Conservation (phyloP, 352 stramenopile species). For the Phytophthora gonapodyides region DNA sequence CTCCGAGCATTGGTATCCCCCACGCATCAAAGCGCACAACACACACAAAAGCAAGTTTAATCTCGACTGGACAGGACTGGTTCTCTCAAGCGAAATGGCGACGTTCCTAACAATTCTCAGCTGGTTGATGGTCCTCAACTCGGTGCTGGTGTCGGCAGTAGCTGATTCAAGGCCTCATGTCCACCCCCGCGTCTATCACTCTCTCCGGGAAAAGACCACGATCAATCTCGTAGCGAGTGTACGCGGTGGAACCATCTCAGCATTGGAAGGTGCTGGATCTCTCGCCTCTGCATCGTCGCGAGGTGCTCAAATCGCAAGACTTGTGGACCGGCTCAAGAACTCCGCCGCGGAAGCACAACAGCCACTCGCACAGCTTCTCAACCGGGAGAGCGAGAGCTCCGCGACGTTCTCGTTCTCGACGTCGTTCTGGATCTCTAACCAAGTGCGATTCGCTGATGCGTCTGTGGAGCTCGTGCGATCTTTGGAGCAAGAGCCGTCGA, state of each 20-base stretch:
- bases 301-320: slow-evolving; percentile 25
- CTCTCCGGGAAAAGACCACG: slow-evolving; percentile 22
- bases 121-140: slow-evolving; percentile 3
- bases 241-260: slow-evolving; percentile 17
- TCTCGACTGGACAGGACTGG: too few species aligned
- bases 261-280: slow-evolving; percentile 13
- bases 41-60: too few species aligned
- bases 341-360: slow-evolving; percentile 17
- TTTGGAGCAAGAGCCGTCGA: slow-evolving; percentile 23
- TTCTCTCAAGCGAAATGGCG: neutral
- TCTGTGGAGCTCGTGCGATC: slow-evolving; percentile 31
- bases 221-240: slow-evolving; percentile 44
- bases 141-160: neutral
- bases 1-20: too few species aligned
- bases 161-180: slow-evolving; percentile 10
- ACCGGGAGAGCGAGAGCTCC: slow-evolving; percentile 12
- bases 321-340: slow-evolving; percentile 26
- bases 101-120: neutral
- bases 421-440: slow-evolving; percentile 45
- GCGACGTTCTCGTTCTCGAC: slow-evolving; percentile 19
- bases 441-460: slow-evolving; percentile 40
- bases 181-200: slow-evolving; percentile 30
- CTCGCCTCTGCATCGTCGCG: slow-evolving; percentile 8
- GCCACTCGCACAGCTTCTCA: slow-evolving; percentile 18
- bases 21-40: too few species aligned